These are phyloP conservation scores for Pneumocystis oryctolagi DNA, from an alignment of 1,139 yeast genomes.

Conservation along the genomic window DNA sequence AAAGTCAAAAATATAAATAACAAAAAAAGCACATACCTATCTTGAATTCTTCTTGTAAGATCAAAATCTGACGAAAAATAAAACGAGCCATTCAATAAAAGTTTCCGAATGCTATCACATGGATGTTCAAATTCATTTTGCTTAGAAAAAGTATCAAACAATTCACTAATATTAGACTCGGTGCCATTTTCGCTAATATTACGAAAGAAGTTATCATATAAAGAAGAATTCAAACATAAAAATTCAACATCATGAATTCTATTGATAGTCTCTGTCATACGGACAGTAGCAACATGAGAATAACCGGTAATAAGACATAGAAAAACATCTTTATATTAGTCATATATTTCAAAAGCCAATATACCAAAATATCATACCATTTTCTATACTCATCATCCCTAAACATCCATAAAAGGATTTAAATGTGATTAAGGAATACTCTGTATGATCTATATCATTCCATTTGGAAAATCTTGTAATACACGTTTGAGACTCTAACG, in stretches of 20 bases:
- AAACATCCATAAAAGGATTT: slow-evolving; percentile 64
- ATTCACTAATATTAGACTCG: slow-evolving; percentile 7
- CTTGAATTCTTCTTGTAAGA: slow-evolving; percentile 66
- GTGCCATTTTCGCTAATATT: slow-evolving; percentile 30
- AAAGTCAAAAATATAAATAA: background rate
- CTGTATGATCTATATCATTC: slow-evolving; percentile 20
- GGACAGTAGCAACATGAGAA: slow-evolving; percentile 60
- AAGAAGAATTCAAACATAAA: slow-evolving; percentile 50
- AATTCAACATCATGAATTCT: slow-evolving; percentile 76
- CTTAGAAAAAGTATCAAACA: slow-evolving; percentile 7
- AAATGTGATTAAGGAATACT: slow-evolving; percentile 31
- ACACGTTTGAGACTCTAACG: slow-evolving; percentile 15
- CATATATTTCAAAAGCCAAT: slow-evolving; percentile 19
- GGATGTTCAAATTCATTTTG: slow-evolving; percentile 47
- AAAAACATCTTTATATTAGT: slow-evolving; percentile 39
- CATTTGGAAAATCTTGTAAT: slow-evolving; percentile 28
- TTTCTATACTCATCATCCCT: slow-evolving; percentile 47
- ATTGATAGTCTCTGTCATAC: slow-evolving; percentile 55
- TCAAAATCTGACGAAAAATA: slow-evolving; percentile 88
- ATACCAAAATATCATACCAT: background rate
- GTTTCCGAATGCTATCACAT: slow-evolving; percentile 60
- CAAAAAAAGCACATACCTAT: slow-evolving; percentile 19
- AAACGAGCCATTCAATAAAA: slow-evolving; percentile 75
- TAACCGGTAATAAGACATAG: slow-evolving; percentile 68
- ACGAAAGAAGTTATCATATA: slow-evolving; percentile 66